Conservation (phyloP, 441 rosid genomes). For the Viola pubescens region DNA sequence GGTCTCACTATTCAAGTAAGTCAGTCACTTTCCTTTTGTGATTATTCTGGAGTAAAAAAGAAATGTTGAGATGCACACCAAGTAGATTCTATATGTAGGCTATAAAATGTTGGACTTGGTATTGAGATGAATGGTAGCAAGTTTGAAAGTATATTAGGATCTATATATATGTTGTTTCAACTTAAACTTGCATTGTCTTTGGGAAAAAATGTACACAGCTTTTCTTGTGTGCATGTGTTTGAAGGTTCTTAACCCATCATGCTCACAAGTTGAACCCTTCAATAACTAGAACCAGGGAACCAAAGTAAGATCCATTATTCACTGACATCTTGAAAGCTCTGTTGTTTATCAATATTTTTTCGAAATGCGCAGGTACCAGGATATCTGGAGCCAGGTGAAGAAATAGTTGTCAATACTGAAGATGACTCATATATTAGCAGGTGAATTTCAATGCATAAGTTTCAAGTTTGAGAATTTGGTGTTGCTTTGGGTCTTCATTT, state of each 20-base stretch:
- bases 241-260: background rate
- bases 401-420: conserved; percentile 58
- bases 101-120: background rate
- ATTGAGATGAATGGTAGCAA: background rate
- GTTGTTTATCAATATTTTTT: background rate
- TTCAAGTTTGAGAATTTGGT: background rate
- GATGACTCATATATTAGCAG: conserved; percentile 67
- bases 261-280: background rate
- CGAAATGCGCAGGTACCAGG: conserved; percentile 55
- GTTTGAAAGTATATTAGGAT: background rate
- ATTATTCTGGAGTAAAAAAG: background rate
- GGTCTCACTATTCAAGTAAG: conserved; percentile 70
- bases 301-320: too few relatives aligned
- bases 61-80: background rate
- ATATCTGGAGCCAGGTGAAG: conserved; percentile 71
- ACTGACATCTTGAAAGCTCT: conserved; percentile 3
- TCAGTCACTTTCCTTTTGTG: background rate
- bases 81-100: background rate
- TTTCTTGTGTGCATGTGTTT: background rate
- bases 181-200: background rate
- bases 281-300: background rate
- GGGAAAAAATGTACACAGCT: background rate
- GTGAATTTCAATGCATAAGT: conserved; percentile 24
- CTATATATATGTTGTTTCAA: background rate
- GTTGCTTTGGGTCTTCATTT: background rate